Evolutionary conservation across 495 filamentous ascomycete genomes (phyloP), one percentile per base, ranked within the genome.

Genomic region (Achaetomiella virescens): DNA sequence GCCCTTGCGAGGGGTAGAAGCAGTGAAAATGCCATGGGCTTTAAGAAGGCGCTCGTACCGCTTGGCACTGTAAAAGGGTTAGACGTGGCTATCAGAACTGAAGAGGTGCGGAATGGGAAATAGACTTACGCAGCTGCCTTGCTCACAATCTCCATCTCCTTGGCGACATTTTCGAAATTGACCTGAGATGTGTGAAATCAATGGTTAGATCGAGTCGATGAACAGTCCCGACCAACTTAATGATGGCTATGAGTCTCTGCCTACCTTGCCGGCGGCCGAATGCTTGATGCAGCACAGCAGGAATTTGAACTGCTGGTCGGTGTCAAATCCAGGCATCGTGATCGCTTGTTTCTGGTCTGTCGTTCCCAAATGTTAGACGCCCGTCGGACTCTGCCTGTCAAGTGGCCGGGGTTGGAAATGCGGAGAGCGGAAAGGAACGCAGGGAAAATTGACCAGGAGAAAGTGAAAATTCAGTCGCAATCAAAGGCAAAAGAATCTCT

Each of bases 61-160:
- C 64, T 86, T 86, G 15, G 82, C 80, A 1, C 83, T 85, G 47
- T 50, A 6, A 17, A 11, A 22, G 12, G 25, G 29, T 37, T 25
- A 54, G 21, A 11, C 20, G 3, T 21, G n/a, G 17, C 3, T 37
- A n/a, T n/a, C n/a, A n/a, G 14, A n/a, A 35, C 38, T 3, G n/a
- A 31, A 22, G 22, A 14, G 18, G 14, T 58, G 51, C 58, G 42
- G 36, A 29, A 27, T 49, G 15, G 21, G 37, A 45, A n/a, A n/a
- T n/a, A 42, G n/a, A 78, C 85, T 75, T 77, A 88, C 85, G 85
- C 84, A 6, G 85, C 85, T 18, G 79, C 83, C 60, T 83, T 84
- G 64, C 62, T 74, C 10, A 85, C 74, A 47, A 88, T 85, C 21
- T 67, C 65, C 24, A 83, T 81, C 64, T 87, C 82, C 27, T 78